These are phyloP conservation scores for Micractinium conductrix DNA, from an alignment of 139 green algal genomes.

Conservation along the genomic window DNA sequence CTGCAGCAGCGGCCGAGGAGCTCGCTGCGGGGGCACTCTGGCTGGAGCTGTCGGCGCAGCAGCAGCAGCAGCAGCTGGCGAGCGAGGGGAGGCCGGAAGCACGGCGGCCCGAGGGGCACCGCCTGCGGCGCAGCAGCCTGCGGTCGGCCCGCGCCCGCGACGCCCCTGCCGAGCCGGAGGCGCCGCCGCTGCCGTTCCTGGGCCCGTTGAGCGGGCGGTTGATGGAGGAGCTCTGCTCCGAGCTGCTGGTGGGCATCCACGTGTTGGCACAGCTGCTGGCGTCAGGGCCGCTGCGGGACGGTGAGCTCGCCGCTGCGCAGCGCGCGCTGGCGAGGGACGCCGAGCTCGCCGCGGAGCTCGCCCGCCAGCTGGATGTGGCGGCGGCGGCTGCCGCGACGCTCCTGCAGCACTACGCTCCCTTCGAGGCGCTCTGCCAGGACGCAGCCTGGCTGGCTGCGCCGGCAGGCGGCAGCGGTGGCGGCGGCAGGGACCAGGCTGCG, in stretches of 20 bases:
- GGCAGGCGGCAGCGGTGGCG: background rate
- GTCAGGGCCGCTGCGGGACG: no score
- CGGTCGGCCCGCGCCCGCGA: background rate
- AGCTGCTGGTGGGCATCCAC: constrained; percentile 15
- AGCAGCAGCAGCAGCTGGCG: background rate
- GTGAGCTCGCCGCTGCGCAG: background rate
- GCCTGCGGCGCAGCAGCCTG: background rate
- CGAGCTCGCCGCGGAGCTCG: background rate
- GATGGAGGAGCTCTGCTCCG: background rate
- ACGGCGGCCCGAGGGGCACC: background rate
- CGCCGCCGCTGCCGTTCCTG: constrained; percentile 13
- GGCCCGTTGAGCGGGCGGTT: constrained; percentile 14
- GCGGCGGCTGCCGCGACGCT: background rate
- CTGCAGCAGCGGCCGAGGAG: background rate
- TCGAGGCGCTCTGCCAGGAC: background rate
- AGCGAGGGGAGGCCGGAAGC: background rate
- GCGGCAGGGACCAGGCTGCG: background rate
- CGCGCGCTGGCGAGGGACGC: background rate
- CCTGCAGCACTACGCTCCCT: background rate
- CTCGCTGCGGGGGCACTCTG: background rate
- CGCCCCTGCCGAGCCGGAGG: background rate
- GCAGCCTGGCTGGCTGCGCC: background rate
- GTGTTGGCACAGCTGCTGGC: background rate
- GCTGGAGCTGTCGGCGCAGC: background rate
- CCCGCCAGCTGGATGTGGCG: background rate